Percentiles rank a stretch among this genome's conserved stretches.
Evolutionary conservation across 177 flowering plant genomes (phyloP).

Genomic region (Vitis hybrid): DNA sequence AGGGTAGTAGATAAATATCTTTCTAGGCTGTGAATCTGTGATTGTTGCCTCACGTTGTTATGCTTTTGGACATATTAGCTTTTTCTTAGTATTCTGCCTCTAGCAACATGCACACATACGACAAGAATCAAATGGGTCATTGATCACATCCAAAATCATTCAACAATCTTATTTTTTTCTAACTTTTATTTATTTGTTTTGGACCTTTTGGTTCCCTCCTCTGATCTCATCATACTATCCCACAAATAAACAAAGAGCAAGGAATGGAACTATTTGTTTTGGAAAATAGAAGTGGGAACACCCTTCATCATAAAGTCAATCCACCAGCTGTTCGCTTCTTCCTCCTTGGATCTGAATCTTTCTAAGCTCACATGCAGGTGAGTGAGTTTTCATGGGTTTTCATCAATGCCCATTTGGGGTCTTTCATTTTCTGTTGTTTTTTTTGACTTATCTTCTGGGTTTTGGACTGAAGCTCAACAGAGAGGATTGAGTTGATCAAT

Average conservation of each 20-base stretch:
- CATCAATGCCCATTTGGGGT: slow-evolving; percentile 13
- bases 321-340: slow-evolving; percentile 15
- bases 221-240: neutral
- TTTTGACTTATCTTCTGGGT: neutral
- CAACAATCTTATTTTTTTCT: slow-evolving; percentile 3
- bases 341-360: slow-evolving; percentile 18
- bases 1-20: too few relatives aligned
- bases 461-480: slow-evolving; percentile 4
- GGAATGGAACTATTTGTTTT: slow-evolving; percentile 1
- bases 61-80: neutral
- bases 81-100: neutral
- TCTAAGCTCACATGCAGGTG: slow-evolving; percentile 1
- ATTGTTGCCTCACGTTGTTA: neutral
- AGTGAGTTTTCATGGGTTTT: slow-evolving; percentile 3
- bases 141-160: slow-evolving; percentile 5
- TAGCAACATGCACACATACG: neutral
- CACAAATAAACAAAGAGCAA: slow-evolving; percentile 7
- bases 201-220: too few relatives aligned
- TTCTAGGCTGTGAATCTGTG: too few relatives aligned
- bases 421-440: neutral
- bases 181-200: too few relatives aligned
- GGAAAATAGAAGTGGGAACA: neutral
- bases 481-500: slow-evolving; percentile 10
- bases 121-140: neutral
- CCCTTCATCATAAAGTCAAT: slow-evolving; percentile 20